A percentile compares a stretch with the other conserved stretches of the same genome.
Evolutionary conservation across 352 stramenopile species (phyloP).

Genomic region (Phytophthora sojae): DNA sequence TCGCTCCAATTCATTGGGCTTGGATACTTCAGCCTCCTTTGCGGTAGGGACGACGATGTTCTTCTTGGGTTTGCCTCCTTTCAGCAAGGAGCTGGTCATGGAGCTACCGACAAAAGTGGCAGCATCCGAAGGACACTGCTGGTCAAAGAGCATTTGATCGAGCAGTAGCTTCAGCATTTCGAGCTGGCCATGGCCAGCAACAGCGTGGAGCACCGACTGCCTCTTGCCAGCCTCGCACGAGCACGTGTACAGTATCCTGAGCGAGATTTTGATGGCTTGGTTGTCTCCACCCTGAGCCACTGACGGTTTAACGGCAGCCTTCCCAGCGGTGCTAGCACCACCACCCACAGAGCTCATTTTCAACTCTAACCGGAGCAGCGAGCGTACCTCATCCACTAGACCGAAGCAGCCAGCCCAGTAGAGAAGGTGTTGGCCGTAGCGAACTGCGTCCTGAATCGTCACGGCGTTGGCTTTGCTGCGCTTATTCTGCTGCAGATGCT

Average conservation of each 20-base stretch:
- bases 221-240: conserved; percentile 71
- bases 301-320: conserved; percentile 12
- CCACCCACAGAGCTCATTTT: conserved; percentile 13
- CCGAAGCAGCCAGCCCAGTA: conserved; percentile 83
- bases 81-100: conserved; percentile 22
- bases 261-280: conserved; percentile 19
- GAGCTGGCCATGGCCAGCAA: conserved; percentile 57
- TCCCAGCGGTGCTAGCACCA: conserved; percentile 3
- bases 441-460: conserved; percentile 48
- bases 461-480: conserved; percentile 25
- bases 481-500: conserved; percentile 25
- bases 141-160: conserved; percentile 50
- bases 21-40: conserved; percentile 4
- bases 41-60: conserved; percentile 32
- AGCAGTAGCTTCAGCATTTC: conserved; percentile 67
- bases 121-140: conserved; percentile 38
- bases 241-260: conserved; percentile 61
- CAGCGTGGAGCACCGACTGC: conserved; percentile 73
- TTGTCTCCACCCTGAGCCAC: conserved; percentile 13
- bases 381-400: conserved; percentile 56
- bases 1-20: background rate
- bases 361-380: conserved; percentile 44
- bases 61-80: conserved; percentile 25
- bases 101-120: conserved; percentile 7
- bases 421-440: conserved; percentile 80